Evolutionary conservation across 2,329 filamentous ascomycete species (phyloP), one percentile per base, ranked within the genome.

Genomic region (Knoxdaviesia capensis): DNA sequence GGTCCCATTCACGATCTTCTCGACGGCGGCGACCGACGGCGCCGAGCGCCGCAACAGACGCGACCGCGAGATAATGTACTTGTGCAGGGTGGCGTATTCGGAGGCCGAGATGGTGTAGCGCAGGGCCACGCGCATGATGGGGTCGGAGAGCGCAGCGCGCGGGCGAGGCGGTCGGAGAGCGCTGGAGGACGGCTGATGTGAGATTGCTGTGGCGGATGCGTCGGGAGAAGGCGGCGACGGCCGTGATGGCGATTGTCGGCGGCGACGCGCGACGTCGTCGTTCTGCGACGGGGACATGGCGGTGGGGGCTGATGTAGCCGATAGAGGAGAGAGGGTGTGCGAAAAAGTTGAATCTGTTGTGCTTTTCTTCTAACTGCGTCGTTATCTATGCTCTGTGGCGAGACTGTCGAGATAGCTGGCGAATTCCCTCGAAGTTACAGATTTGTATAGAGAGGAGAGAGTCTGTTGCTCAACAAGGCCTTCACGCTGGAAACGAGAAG

Each of bases 41-140:
- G 69, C 65, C 31, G 66, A 63, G 47, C 65, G 63, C 42, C 66
- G 66, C 34, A 80, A 58, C 6, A 69, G 56, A 41, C 66, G 66
- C 38, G 82, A 79, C 39, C 79, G 75, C 46, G 82, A 85, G 41
- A 90, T 68, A 42, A 93, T 70, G 54, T 87, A 86, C 53, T 80
- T 78, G 58, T 94, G 85, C 11, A 94, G 71, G 1, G 79, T 64
- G 49, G 83, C 78, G 59, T 94, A 94, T 58, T 94, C 87, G 57
- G 79, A 76, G 36, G 84, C 77, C 6, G 76, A 80, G 54, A 87
- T 85, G 44, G 82, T 90, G 60, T 94, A 87, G 49, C 86, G 79
- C 45, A 94, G 68, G 37, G 84, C 78, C 58, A 90, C 92, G 58
- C 83, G 82, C 44, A 92, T 68, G 47, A 92, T 69, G 5, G 82